Evolutionary conservation across 306 rosid species (phyloP).

Genomic region (Vigna radiata): DNA sequence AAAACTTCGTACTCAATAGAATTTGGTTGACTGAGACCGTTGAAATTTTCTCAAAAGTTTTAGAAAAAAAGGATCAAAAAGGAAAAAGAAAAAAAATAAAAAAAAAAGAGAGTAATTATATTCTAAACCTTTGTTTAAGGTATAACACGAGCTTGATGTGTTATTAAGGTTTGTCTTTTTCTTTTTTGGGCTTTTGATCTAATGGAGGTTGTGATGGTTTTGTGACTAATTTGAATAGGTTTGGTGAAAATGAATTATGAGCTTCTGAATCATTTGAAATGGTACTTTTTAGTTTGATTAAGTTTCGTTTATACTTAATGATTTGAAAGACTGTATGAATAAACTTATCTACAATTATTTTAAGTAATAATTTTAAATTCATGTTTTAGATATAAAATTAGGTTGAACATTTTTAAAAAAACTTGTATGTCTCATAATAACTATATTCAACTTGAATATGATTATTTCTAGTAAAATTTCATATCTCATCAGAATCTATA

Average conservation of each 20-base stretch:
- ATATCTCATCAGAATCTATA: too few species aligned
- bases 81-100: neutral
- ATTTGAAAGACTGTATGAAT: too few species aligned
- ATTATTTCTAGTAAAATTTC: too few species aligned
- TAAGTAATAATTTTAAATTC: too few species aligned
- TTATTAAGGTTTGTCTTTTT: neutral
- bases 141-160: too few species aligned
- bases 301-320: neutral
- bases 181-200: neutral
- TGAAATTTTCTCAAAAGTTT: neutral
- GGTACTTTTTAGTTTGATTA: neutral
- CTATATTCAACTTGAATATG: too few species aligned
- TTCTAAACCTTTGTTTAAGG: neutral
- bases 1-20: neutral
- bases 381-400: too few species aligned
- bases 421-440: too few species aligned
- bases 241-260: neutral
- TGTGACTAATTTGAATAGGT: neutral
- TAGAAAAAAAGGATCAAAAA: neutral
- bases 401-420: too few species aligned
- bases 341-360: too few species aligned
- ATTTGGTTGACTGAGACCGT: conserved; percentile 13
- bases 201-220: neutral
- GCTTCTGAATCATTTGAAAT: neutral
- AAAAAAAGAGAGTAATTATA: neutral